A percentile compares a stretch with the other conserved stretches of the same genome.
phyloP scores from a whole-genome alignment of 1,139 yeast genomes.

The Meyerozyma elateridarum region DNA sequence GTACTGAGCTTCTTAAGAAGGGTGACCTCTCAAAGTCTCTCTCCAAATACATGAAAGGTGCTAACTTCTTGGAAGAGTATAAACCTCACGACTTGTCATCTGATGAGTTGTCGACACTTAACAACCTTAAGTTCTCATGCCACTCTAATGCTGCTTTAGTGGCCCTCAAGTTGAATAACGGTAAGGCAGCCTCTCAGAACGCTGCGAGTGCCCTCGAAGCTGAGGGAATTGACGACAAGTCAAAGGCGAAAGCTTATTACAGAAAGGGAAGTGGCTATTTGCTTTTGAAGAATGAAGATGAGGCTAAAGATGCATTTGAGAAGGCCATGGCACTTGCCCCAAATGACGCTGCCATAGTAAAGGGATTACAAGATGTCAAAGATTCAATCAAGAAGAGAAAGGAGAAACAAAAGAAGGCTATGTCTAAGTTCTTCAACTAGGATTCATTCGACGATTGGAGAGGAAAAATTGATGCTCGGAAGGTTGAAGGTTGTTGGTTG shows the following conservation, averaged over 20 bases:
- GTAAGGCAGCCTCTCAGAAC: slow-evolving; percentile 52
- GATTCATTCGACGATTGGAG: too few relatives aligned
- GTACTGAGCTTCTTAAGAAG: slow-evolving; percentile 67
- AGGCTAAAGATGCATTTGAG: slow-evolving; percentile 62
- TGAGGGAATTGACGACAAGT: slow-evolving; percentile 58
- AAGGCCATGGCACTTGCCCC: slow-evolving; percentile 67
- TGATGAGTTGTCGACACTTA: slow-evolving; percentile 44
- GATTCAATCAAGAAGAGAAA: slow-evolving; percentile 47
- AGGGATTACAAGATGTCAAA: slow-evolving; percentile 63
- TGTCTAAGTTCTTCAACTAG: slow-evolving; percentile 65
- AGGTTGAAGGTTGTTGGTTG: too few relatives aligned
- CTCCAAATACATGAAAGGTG: slow-evolving; percentile 68
- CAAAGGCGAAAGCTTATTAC: slow-evolving; percentile 79
- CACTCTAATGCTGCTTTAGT: slow-evolving; percentile 72
- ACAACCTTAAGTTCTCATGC: slow-evolving; percentile 55
- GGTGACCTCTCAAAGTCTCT: slow-evolving; percentile 55
- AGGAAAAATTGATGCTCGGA: too few relatives aligned
- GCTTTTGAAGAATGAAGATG: slow-evolving; percentile 62
- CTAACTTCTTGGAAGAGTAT: slow-evolving; percentile 63
- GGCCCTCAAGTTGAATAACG: slow-evolving; percentile 60
- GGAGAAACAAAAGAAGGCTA: slow-evolving; percentile 77
- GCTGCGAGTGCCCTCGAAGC: slow-evolving; percentile 65
- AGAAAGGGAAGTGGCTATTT: slow-evolving; percentile 78
- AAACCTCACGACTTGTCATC: slow-evolving; percentile 66
- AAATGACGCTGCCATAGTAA: slow-evolving; percentile 66